Base-by-base conservation (phyloP, 441 rosid genomes). In the Oxalis stricta region DNA sequence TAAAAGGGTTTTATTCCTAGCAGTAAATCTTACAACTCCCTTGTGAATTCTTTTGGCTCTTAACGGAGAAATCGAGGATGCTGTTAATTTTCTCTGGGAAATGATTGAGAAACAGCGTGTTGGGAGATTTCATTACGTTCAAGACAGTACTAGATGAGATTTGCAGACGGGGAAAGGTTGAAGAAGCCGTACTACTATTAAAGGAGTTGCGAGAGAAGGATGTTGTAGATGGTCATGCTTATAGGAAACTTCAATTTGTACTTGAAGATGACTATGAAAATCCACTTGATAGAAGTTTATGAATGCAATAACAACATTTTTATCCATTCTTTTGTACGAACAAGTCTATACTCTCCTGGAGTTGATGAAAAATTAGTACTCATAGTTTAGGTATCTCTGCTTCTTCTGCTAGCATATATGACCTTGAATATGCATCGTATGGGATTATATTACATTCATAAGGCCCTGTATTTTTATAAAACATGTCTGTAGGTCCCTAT, bases 31-130 rank as follows among this genome's bases (percentile, higher is more conserved):
- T 89, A 77, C 52, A 89, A 89, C 69, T 85, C 94, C 2, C 53
- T 82, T 37, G 88, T 77, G 18, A 82, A 63, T 79, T 88, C 97
- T 21, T n/a, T 63, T 77, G 69, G 85, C 94, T 52, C 70, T 88
- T 38, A 49, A 52, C 22, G 88, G 91, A 34, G 92, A 77, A 60
- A 33, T 74, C 5, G 75, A 69, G 46, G 80, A 70, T 38, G 91
- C 94, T 0, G 59, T 72, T 32, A 53, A 48, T 13, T 74, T 36
- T 66, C 46, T 88, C 59, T 67, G 75, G 86, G 92, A 88, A 62
- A 84, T 88, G 97, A 68, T 79, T 50, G 69, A 63, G 50, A 73
- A 64, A 10, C 66, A 65, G 16, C 65, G 70, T n/a, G 16, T 50
- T 59, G 3, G 84, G 67, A 36, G 97, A 88, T 72, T 68, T 73